A percentile compares a stretch with the other conserved stretches of the same genome.
These are phyloP conservation scores for Clonostachys solani DNA, from an alignment of 2,329 filamentous ascomycete genomes.

Conservation along the genomic window DNA sequence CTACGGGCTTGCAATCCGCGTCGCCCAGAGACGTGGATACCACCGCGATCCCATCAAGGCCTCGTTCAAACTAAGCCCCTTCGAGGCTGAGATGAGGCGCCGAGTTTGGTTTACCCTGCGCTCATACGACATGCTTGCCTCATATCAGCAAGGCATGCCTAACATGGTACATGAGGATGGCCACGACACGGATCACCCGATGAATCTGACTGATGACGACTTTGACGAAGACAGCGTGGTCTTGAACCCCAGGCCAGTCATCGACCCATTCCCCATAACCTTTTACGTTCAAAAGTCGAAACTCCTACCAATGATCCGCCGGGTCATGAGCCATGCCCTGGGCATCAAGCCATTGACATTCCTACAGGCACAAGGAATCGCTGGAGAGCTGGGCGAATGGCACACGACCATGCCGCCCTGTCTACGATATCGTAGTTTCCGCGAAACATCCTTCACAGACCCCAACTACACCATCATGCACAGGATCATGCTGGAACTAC, in stretches of 20 bases:
- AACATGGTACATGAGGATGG: conserved; percentile 41
- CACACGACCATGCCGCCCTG: conserved; percentile 27
- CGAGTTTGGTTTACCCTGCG: conserved; percentile 43
- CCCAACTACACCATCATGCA: conserved; percentile 41
- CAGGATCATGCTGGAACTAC: conserved; percentile 40
- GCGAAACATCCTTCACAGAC: conserved; percentile 35
- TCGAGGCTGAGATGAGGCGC: conserved; percentile 47
- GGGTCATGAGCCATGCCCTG: conserved; percentile 34
- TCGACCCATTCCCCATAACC: conserved; percentile 36
- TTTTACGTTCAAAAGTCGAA: conserved; percentile 36
- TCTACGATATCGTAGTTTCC: conserved; percentile 33
- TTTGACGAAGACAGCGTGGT: conserved; percentile 42
- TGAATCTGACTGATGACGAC: conserved; percentile 44
- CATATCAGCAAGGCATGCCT: conserved; percentile 49
- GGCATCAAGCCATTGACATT: conserved; percentile 29
- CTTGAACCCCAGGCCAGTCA: conserved; percentile 33
- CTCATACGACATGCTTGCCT: conserved; percentile 41
- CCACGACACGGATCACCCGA: conserved; percentile 38
- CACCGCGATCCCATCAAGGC: conserved; percentile 42
- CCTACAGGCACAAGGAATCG: conserved; percentile 6
- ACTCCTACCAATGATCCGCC: conserved; percentile 36
- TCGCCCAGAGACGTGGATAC: conserved; percentile 48
- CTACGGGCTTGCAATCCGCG: conserved; percentile 37
- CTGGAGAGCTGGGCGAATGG: conserved; percentile 29
- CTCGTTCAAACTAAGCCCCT: conserved; percentile 32